Evolutionary conservation across 306 rosid species (phyloP).

Genomic region (Biancaea sappan): DNA sequence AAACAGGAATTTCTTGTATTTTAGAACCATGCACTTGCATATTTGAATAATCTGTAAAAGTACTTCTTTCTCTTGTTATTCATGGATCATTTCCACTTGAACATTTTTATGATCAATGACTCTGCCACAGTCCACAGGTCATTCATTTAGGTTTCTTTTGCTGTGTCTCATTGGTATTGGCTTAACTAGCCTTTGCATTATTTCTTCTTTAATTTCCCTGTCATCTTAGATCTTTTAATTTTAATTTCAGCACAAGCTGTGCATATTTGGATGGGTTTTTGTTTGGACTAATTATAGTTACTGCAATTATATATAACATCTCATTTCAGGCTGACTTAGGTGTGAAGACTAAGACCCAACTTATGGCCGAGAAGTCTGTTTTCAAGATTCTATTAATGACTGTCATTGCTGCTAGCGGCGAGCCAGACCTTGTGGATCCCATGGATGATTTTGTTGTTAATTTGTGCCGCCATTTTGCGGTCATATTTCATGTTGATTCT

Average conservation of each 20-base stretch:
- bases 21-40: background rate
- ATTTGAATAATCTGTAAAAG: constrained; percentile 7
- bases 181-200: constrained; percentile 8
- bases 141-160: constrained; percentile 7
- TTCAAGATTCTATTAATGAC: constrained; percentile 93
- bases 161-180: constrained; percentile 16
- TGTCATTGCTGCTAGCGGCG: constrained; percentile 85
- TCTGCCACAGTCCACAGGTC: constrained; percentile 6
- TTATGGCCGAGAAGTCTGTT: constrained; percentile 96
- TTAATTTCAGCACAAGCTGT: background rate
- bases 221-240: constrained; percentile 20
- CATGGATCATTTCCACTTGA: constrained; percentile 21
- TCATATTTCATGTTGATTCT: constrained; percentile 81
- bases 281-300: constrained; percentile 30
- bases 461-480: constrained; percentile 95
- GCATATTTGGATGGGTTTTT: constrained; percentile 1
- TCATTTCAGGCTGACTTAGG: constrained; percentile 92
- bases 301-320: constrained; percentile 32
- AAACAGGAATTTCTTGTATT: background rate
- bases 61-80: background rate
- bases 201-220: background rate
- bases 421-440: constrained; percentile 79
- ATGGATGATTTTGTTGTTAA: constrained; percentile 86
- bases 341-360: constrained; percentile 98
- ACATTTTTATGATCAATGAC: constrained; percentile 20